phyloP scores from a whole-genome alignment of 345 rosid species.

The Bruguiera sexangula region DNA sequence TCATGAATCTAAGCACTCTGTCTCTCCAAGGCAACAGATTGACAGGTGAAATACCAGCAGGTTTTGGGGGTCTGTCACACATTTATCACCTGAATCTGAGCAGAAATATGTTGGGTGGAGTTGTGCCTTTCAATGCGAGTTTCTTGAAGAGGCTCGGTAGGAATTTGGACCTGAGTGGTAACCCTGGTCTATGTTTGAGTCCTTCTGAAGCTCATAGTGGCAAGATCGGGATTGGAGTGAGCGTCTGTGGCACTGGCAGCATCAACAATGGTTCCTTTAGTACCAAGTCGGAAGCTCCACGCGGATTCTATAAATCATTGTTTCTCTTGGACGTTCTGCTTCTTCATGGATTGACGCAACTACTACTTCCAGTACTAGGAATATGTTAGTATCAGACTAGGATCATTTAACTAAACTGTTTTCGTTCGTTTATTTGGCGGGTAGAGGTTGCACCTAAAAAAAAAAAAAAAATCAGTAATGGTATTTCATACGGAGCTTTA shows the following conservation, averaged over 20 bases:
- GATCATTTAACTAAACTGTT: too few relatives aligned
- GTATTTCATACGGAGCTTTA: too few relatives aligned
- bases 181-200: constrained; percentile 72
- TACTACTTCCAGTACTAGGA: constrained; percentile 21
- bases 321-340: constrained; percentile 29
- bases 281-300: constrained; percentile 44
- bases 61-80: constrained; percentile 45
- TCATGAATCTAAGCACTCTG: constrained; percentile 66
- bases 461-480: too few relatives aligned
- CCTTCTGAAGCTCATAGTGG: constrained; percentile 53
- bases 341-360: constrained; percentile 28
- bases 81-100: constrained; percentile 78
- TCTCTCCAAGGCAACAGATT: constrained; percentile 75
- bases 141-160: constrained; percentile 59
- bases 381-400: too few relatives aligned
- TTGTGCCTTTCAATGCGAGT: constrained; percentile 66
- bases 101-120: constrained; percentile 59
- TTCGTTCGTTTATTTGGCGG: too few relatives aligned
- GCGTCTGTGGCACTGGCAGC: constrained; percentile 38
- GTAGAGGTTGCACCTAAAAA: too few relatives aligned
- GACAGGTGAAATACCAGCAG: constrained; percentile 64
- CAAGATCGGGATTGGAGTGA: constrained; percentile 51
- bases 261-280: constrained; percentile 32
- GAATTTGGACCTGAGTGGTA: constrained; percentile 81
- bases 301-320: constrained; percentile 22